Evolutionary conservation across 305 asterid species (phyloP), one percentile per base, ranked within the genome.

Genomic region (Withania somnifera): DNA sequence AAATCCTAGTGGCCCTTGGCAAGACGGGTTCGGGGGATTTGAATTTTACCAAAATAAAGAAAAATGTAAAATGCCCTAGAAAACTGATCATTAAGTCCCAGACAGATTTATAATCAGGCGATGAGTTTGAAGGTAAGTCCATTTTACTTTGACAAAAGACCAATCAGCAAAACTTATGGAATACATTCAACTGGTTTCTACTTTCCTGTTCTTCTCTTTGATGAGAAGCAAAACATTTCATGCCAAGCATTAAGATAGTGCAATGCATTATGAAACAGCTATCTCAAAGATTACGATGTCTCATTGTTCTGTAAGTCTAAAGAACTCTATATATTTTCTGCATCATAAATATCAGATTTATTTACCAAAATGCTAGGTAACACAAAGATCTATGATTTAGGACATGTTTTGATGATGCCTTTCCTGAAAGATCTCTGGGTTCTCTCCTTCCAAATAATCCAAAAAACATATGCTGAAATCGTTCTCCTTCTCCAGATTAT

Each of bases 401-500:
- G 47, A 17, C 63, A 17, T 51, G 45, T 75, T 17, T 28, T 17
- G 60, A 8, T 75, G 80, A 75, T 75, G 80, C 28, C 63, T 52
- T 75, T 11, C 80, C 60, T 50, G 45, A 75, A 75, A 28, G 19
- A 75, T 51, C 63, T 75, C 28, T 75, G 63, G 30, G 45, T 51
- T 52, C 63, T 75, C 80, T 75, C 63, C 80, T 73, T 73, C 80
- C 80, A 75, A 51, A 75, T 28, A 50, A 6, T 75, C 47, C 45
- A 75, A 50, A 75, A 75, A 28, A 51, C 42, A 28, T 52, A 75
- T 9, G 80, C n/a, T 28, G 42, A 10, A 17, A 28, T 75, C 10
- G 7, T 17, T 67, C 77, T 67, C 77, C 52, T 42, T 11, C 63
- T 50, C 80, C 63, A 50, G 80, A 51, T 67, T 11, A 45, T 50